Evolutionary conservation across 2,329 filamentous ascomycete genomes (phyloP).

Genomic region (Aureobasidium sp.): DNA sequence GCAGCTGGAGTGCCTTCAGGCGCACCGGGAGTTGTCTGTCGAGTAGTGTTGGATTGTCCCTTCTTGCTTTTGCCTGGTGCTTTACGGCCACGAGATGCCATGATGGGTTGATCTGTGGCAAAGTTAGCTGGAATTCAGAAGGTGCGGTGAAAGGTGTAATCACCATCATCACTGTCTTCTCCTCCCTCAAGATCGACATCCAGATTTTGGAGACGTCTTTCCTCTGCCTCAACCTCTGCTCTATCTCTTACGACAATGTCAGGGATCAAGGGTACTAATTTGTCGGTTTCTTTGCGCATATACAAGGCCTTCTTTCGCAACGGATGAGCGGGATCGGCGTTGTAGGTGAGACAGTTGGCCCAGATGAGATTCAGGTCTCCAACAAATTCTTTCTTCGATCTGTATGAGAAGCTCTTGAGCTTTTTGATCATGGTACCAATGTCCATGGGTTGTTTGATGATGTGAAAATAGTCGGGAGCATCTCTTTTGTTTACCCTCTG

Average conservation of each 20-base stretch:
- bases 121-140: not conserved
- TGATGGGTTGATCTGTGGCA: slow-evolving; percentile 65
- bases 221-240: slow-evolving; percentile 72
- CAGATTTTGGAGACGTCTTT: slow-evolving; percentile 69
- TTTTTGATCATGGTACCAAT: slow-evolving; percentile 98
- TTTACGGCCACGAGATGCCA: slow-evolving; percentile 90
- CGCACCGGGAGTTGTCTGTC: slow-evolving; percentile 63
- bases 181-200: slow-evolving; percentile 73
- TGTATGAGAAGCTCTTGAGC: slow-evolving; percentile 57
- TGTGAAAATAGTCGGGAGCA: slow-evolving; percentile 86
- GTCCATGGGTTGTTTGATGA: slow-evolving; percentile 97
- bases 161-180: slow-evolving; percentile 80
- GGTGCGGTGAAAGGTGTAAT: slow-evolving; percentile 13
- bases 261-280: slow-evolving; percentile 87
- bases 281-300: slow-evolving; percentile 97
- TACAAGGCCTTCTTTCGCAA: slow-evolving; percentile 86
- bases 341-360: slow-evolving; percentile 95
- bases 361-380: slow-evolving; percentile 90
- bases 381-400: slow-evolving; percentile 81
- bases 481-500: slow-evolving; percentile 94
- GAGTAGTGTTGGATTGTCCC: slow-evolving; percentile 47
- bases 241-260: slow-evolving; percentile 84
- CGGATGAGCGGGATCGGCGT: slow-evolving; percentile 78
- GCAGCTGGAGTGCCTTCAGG: slow-evolving; percentile 70
- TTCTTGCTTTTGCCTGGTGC: slow-evolving; percentile 73